These are phyloP conservation scores for Paramyrothecium sp. DNA, from an alignment of 2,329 filamentous ascomycete species.

Conservation along the genomic window DNA sequence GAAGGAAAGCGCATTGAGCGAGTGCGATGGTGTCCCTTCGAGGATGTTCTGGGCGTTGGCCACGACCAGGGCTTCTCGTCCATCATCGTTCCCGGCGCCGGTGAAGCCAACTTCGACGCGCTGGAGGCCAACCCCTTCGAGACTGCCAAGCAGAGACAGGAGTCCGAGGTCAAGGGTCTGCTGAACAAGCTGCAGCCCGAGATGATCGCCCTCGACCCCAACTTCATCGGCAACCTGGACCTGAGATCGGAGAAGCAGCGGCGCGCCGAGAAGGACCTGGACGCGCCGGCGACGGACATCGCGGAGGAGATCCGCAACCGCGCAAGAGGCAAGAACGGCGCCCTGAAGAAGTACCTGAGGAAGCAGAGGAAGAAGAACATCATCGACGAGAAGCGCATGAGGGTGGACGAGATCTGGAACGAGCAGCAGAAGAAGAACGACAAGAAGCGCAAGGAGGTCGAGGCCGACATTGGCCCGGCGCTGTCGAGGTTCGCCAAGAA, in stretches of 20 bases:
- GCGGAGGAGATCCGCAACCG: slow-evolving; percentile 69
- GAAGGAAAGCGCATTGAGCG: slow-evolving; percentile 79
- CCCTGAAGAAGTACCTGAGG: slow-evolving; percentile 80
- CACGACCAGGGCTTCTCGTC: slow-evolving; percentile 87
- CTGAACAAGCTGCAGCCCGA: slow-evolving; percentile 95
- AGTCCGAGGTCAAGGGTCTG: slow-evolving; percentile 83
- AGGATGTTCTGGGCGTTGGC: slow-evolving; percentile 84
- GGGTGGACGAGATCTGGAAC: slow-evolving; percentile 79
- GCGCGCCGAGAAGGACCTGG: slow-evolving; percentile 75
- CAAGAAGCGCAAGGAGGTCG: slow-evolving; percentile 60
- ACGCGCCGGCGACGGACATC: slow-evolving; percentile 60
- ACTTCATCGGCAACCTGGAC: slow-evolving; percentile 87
- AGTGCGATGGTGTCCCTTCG: slow-evolving; percentile 89
- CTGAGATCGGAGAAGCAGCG: slow-evolving; percentile 75
- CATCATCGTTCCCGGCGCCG: slow-evolving; percentile 89
- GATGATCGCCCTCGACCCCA: slow-evolving; percentile 94
- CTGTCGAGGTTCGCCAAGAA: slow-evolving; percentile 81
- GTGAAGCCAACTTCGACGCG: slow-evolving; percentile 94
- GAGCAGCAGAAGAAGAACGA: slow-evolving; percentile 67
- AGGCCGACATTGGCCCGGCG: slow-evolving; percentile 79
- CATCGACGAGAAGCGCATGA: slow-evolving; percentile 90
- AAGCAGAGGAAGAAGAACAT: slow-evolving; percentile 94
- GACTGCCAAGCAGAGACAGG: slow-evolving; percentile 86
- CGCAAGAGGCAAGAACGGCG: slow-evolving; percentile 85
- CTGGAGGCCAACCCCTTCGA: slow-evolving; percentile 95